Percentiles rank a stretch among this genome's conserved stretches.
These are phyloP conservation scores for Pythium insidiosum DNA, from an alignment of 352 stramenopile genomes.

Conservation along the genomic window DNA sequence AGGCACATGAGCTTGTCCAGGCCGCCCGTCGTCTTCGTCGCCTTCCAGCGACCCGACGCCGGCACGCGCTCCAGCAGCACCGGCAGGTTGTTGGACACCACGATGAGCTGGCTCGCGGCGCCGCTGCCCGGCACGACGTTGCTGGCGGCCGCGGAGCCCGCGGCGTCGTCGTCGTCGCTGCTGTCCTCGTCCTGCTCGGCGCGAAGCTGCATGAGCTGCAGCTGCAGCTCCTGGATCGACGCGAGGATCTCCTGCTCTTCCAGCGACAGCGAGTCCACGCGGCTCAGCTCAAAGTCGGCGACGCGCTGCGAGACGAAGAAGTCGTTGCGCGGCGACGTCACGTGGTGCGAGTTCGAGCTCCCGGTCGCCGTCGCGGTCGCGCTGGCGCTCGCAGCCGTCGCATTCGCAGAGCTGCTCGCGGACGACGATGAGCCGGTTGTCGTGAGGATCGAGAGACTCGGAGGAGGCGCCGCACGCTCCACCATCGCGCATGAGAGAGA, in stretches of 20 bases:
- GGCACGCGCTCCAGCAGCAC: slow-evolving; percentile 66
- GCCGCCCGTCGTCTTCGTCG: slow-evolving; percentile 78
- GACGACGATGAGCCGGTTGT: too few relatives aligned
- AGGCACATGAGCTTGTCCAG: slow-evolving; percentile 82
- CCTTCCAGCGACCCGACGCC: slow-evolving; percentile 75
- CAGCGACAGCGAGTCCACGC: slow-evolving; percentile 62
- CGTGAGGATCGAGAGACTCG: too few relatives aligned
- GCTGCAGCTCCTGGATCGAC: slow-evolving; percentile 86
- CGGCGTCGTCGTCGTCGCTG: slow-evolving; percentile 53
- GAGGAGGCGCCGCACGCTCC: too few relatives aligned
- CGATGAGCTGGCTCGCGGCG: slow-evolving; percentile 58
- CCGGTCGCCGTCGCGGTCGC: too few relatives aligned
- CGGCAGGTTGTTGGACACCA: slow-evolving; percentile 84
- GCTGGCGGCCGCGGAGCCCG: slow-evolving; percentile 6
- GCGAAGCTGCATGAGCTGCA: slow-evolving; percentile 77
- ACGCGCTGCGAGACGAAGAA: slow-evolving; percentile 73
- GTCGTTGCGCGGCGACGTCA: slow-evolving; percentile 56
- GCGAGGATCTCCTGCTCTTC: slow-evolving; percentile 85
- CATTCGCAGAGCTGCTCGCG: too few relatives aligned
- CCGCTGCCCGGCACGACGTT: slow-evolving; percentile 6
- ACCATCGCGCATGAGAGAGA: too few relatives aligned
- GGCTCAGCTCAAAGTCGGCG: slow-evolving; percentile 58
- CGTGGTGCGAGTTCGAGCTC: too few relatives aligned
- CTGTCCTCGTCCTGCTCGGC: slow-evolving; percentile 56
- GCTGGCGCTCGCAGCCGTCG: too few relatives aligned